Conservation (phyloP, 1,139 yeast species). For the Hyphopichia wangnamkhiaoensis region DNA sequence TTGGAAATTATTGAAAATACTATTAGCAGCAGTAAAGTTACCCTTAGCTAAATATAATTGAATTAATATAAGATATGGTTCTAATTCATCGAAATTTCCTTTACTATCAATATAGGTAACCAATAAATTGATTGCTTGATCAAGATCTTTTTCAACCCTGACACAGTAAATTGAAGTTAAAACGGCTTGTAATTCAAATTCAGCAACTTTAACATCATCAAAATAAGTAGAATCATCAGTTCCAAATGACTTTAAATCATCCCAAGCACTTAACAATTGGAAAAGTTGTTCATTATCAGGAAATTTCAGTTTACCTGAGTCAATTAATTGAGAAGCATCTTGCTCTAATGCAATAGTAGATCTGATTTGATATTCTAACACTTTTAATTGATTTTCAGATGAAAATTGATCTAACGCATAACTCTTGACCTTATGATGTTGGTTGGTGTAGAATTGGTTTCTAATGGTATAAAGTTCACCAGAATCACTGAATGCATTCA, state of each 20-base stretch:
- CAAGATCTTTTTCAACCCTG: conserved; percentile 37
- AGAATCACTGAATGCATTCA: conserved; percentile 43
- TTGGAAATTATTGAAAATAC: conserved; percentile 34
- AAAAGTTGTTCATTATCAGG: conserved; percentile 41
- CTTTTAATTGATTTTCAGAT: conserved; percentile 38
- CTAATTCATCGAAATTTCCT: conserved; percentile 33
- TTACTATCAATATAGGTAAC: conserved; percentile 22
- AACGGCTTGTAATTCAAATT: conserved; percentile 43
- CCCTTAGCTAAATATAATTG: conserved; percentile 46
- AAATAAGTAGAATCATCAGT: conserved; percentile 38
- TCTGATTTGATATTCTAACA: conserved; percentile 45
- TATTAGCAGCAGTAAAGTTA: conserved; percentile 36
- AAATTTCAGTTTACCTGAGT: conserved; percentile 34
- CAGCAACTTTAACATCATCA: conserved; percentile 37
- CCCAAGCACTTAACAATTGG: conserved; percentile 44
- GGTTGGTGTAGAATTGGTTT: conserved; percentile 50
- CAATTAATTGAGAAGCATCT: conserved; percentile 46
- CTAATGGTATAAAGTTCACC: conserved; percentile 46
- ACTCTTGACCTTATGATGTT: conserved; percentile 38
- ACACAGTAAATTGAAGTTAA: conserved; percentile 46
- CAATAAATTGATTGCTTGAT: conserved; percentile 40
- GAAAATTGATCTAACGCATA: conserved; percentile 38
- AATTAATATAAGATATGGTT: conserved; percentile 44
- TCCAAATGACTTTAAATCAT: conserved; percentile 46
- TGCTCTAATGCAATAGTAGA: conserved; percentile 39